phyloP scores from a whole-genome alignment of 352 stramenopile species.

The Globisporangium okanoganense region DNA sequence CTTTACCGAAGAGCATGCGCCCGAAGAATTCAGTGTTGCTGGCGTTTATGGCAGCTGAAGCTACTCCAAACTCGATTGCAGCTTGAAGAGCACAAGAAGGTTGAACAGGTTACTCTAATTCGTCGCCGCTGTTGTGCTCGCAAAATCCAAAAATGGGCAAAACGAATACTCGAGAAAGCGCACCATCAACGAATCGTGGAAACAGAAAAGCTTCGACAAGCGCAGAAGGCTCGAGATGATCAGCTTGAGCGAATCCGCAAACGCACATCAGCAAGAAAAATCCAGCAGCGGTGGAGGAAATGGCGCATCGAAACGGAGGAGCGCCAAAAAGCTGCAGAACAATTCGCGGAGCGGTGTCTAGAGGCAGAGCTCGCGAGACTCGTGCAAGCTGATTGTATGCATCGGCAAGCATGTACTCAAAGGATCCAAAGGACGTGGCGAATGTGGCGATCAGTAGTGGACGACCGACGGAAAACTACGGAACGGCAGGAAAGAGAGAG shows the following conservation, averaged over 20 bases:
- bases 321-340: constrained; percentile 5
- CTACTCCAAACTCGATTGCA: not conserved
- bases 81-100: constrained; percentile 6
- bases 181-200: not conserved
- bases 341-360: not conserved
- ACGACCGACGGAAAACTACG: constrained; percentile 4
- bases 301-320: constrained; percentile 9
- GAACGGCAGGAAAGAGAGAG: not conserved
- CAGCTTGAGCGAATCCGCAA: not conserved
- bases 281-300: constrained; percentile 11
- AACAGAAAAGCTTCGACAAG: not conserved
- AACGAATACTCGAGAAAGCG: not conserved
- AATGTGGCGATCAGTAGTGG: constrained; percentile 7
- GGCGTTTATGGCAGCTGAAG: not conserved
- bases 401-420: constrained; percentile 12
- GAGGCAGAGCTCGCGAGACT: not conserved
- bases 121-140: not conserved
- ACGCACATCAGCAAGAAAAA: constrained; percentile 1
- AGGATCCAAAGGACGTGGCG: constrained; percentile 32
- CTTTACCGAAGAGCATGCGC: not conserved
- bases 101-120: constrained; percentile 3
- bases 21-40: constrained; percentile 9
- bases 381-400: not conserved
- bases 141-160: not conserved
- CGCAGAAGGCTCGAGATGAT: not conserved